Percentiles rank a stretch among this genome's conserved stretches.
phyloP scores from a whole-genome alignment of 2,329 filamentous ascomycete genomes.

The Colletotrichum eremochloae region DNA sequence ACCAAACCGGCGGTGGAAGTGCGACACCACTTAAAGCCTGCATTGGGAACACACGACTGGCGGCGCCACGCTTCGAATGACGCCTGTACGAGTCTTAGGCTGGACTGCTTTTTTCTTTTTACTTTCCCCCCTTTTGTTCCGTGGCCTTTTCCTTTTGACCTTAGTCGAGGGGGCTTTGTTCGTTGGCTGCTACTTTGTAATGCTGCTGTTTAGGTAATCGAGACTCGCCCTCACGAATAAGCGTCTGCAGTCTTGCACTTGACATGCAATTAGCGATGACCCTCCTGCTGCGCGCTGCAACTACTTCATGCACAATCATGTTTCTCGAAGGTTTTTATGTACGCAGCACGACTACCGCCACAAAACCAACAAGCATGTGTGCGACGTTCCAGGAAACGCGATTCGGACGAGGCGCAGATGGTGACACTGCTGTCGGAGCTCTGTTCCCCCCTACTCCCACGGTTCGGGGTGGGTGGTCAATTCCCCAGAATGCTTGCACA shows the following conservation, averaged over 20 bases:
- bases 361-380: background rate
- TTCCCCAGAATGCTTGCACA: slow-evolving; percentile 5
- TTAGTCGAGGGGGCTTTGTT: background rate
- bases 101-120: background rate
- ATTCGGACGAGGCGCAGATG: slow-evolving; percentile 8
- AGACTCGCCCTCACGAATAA: background rate
- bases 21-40: slow-evolving; percentile 10
- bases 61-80: slow-evolving; percentile 18
- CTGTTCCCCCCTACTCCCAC: slow-evolving; percentile 27
- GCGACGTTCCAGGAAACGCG: slow-evolving; percentile 10
- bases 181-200: background rate
- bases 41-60: slow-evolving; percentile 16
- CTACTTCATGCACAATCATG: background rate
- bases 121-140: background rate
- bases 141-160: background rate
- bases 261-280: background rate
- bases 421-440: slow-evolving; percentile 16
- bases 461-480: slow-evolving; percentile 39
- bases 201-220: background rate
- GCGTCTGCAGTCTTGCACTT: background rate
- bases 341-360: background rate
- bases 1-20: slow-evolving; percentile 22
- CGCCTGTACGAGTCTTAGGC: slow-evolving; percentile 15
- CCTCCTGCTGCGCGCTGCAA: background rate
- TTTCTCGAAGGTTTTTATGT: background rate